phyloP scores from a whole-genome alignment of 2,329 filamentous ascomycete genomes.

The Claviceps quebecensis region DNA sequence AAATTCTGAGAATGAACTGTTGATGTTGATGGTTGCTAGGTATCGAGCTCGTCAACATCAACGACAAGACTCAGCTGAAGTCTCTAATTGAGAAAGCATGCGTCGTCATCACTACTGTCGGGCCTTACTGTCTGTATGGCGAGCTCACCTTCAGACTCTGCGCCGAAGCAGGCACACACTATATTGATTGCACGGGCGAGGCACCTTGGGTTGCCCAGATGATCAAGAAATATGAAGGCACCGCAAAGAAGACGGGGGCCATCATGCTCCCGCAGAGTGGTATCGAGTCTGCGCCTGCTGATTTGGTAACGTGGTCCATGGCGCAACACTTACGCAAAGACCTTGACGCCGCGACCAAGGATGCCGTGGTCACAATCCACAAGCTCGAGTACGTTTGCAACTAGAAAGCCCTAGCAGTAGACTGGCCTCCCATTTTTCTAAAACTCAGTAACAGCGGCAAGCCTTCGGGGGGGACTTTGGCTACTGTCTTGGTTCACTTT shows the following conservation, averaged over 20 bases:
- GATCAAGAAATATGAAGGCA: slow-evolving; percentile 43
- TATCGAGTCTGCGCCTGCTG: slow-evolving; percentile 47
- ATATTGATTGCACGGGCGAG: slow-evolving; percentile 50
- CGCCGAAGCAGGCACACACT: slow-evolving; percentile 48
- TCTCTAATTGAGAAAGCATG: slow-evolving; percentile 41
- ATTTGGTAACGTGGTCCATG: slow-evolving; percentile 42
- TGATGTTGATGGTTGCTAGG: slow-evolving; percentile 15
- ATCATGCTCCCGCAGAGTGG: slow-evolving; percentile 48
- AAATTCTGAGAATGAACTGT: neutral
- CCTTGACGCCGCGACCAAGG: slow-evolving; percentile 33
- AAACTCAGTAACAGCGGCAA: slow-evolving; percentile 11
- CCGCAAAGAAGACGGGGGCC: slow-evolving; percentile 39
- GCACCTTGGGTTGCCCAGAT: slow-evolving; percentile 42
- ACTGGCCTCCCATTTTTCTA: neutral
- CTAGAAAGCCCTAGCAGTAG: neutral
- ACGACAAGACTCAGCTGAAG: slow-evolving; percentile 30
- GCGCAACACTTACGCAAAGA: slow-evolving; percentile 35
- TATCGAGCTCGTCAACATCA: slow-evolving; percentile 38
- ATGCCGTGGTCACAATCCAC: slow-evolving; percentile 39
- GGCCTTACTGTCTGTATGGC: slow-evolving; percentile 43
- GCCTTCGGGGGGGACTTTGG: slow-evolving; percentile 53
- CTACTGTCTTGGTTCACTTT: slow-evolving; percentile 48
- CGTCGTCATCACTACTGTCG: slow-evolving; percentile 43
- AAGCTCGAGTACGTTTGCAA: slow-evolving; percentile 22
- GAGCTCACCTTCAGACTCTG: slow-evolving; percentile 47